Evolutionary conservation across 805 yeast genomes (phyloP).

Genomic region (Starmerella scarabaei): DNA sequence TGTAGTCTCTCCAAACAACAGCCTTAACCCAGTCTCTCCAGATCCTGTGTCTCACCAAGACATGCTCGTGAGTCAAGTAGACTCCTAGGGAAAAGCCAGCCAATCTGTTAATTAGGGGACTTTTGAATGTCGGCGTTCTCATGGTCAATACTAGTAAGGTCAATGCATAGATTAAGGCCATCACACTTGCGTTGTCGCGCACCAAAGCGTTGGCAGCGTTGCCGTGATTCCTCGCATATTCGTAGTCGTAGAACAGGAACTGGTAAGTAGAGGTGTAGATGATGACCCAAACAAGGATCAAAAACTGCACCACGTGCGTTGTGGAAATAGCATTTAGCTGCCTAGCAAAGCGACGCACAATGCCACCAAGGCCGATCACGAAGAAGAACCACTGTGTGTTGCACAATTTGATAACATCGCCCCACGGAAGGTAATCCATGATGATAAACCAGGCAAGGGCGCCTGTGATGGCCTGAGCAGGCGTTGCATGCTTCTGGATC

Average conservation of each 20-base stretch:
- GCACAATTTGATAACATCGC: slow-evolving; percentile 1
- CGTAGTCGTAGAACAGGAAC: slow-evolving; percentile 1
- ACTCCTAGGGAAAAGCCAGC: slow-evolving; percentile 11
- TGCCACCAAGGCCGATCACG: slow-evolving; percentile 8
- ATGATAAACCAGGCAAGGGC: slow-evolving; percentile 1
- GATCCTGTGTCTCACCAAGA: slow-evolving; percentile 3
- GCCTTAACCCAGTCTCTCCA: slow-evolving; percentile 6
- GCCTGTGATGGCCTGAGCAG: slow-evolving; percentile 6
- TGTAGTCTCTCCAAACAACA: neutral
- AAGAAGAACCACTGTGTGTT: slow-evolving; percentile 11
- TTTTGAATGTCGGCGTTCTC: neutral
- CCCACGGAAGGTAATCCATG: slow-evolving; percentile 6
- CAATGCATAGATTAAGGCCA: slow-evolving; percentile 4
- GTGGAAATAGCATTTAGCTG: slow-evolving; percentile 4
- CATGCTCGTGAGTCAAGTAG: slow-evolving; percentile 12
- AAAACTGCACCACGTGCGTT: neutral
- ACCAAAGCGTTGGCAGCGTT: slow-evolving; percentile 9
- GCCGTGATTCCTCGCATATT: slow-evolving; percentile 3
- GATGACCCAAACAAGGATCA: neutral
- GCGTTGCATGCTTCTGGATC: slow-evolving; percentile 2
- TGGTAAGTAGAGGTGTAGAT: slow-evolving; percentile 5
- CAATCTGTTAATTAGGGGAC: slow-evolving; percentile 2
- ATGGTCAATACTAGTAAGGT: slow-evolving; percentile 3
- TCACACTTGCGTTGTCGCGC: slow-evolving; percentile 8
- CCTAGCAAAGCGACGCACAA: slow-evolving; percentile 5